Evolutionary conservation across 148 eudicot species (phyloP), one percentile per base, ranked within the genome.

Genomic region (Chenopodium formosanum): DNA sequence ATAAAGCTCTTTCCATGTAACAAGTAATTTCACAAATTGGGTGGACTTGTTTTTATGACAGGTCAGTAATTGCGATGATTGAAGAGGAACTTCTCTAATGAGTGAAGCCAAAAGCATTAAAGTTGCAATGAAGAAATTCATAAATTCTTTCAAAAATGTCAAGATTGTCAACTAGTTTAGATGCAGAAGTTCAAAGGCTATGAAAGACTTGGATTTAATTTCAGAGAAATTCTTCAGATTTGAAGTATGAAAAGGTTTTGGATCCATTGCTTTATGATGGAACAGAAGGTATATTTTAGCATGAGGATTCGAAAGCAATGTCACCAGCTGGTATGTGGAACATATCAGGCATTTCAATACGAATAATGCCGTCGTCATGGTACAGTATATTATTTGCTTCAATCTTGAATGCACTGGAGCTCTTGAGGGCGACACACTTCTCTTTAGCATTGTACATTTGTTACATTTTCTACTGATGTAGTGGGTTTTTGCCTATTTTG

Each of bases 381-480:
- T 44, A 46, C 56, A 44, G 53, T 71, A 44, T 48, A 40, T 16
- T 73, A 52, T 74, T 13, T 52, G 63, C 31, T 27, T 27, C 63
- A 25, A 74, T 74, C 77, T 74, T 74, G 63, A 74, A 48, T 74
- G 77, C 37, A 48, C 23, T 29, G 3, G 53, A 72, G 56, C 52
- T 20, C 75, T 44, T 31, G 2, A 25, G 37, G n/a, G 73, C 5
- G 11, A 19, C 17, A 16, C 3, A 16, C 23, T 19, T 23, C 48
- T 17, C 17, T 17, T 32, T 2, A 71, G 22, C 53, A 7, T 9
- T 40, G 75, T 52, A 71, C 53, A 22, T 71, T 1, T 71, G 27
- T 27, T 71, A 44, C 74, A 40, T 40, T 67, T 11, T 67, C 25
- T 25, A 2, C 37, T 14, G 37, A 10, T 67, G 34, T 29, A 25